phyloP scores from a whole-genome alignment of 306 rosid species.

The Castanea mollissima region DNA sequence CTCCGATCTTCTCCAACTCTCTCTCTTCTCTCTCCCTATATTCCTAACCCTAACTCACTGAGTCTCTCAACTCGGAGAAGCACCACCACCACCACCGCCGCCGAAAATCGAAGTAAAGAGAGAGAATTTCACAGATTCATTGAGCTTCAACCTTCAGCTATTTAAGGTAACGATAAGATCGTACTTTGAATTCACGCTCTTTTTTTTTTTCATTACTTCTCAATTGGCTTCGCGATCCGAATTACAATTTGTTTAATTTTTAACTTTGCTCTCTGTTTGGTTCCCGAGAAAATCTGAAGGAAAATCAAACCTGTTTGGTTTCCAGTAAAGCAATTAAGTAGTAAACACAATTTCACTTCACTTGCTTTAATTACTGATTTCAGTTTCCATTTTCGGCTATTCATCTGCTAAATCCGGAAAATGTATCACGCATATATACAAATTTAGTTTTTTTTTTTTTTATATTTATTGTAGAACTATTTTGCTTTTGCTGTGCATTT shows the following conservation, averaged over 20 bases:
- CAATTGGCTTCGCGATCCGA: not conserved
- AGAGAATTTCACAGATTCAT: constrained; percentile 11
- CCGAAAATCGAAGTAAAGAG: constrained; percentile 6
- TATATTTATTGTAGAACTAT: not conserved
- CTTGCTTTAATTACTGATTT: not conserved
- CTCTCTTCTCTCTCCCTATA: constrained; percentile 1
- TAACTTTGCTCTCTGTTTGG: not conserved
- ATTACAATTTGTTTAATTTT: not conserved
- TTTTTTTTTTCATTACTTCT: not conserved
- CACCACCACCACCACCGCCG: not conserved
- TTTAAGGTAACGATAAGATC: constrained; percentile 26
- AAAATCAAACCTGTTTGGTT: not conserved
- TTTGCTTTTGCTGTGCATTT: not conserved
- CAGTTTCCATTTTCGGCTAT: not conserved
- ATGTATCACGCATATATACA: not conserved
- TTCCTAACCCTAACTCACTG: constrained; percentile 41
- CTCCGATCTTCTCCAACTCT: constrained; percentile 13
- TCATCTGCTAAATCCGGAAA: not conserved
- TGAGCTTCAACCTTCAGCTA: constrained; percentile 24
- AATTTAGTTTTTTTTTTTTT: not conserved
- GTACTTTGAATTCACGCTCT: not conserved
- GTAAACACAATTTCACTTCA: not conserved
- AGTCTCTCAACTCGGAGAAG: constrained; percentile 28
- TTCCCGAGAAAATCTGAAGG: not conserved
- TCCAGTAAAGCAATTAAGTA: not conserved